These are phyloP conservation scores for Adansonia grandidieri DNA, from an alignment of 441 rosid species.

Conservation along the genomic window DNA sequence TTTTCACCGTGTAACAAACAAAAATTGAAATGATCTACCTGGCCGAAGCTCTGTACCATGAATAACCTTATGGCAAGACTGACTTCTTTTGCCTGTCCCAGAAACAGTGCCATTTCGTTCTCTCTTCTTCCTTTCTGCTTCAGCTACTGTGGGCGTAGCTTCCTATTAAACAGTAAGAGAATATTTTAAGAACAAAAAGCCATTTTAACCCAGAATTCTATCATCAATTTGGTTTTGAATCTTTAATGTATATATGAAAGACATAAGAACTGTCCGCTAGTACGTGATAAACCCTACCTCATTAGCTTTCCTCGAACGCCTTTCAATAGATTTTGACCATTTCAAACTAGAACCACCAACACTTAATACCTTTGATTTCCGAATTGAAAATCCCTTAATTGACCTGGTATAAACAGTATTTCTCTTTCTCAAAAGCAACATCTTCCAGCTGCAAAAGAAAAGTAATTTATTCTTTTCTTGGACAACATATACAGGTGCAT, in stretches of 20 bases:
- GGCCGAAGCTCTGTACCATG: conserved; percentile 31
- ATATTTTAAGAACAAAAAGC: conserved; percentile 26
- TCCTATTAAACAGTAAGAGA: conserved; percentile 55
- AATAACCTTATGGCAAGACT: conserved; percentile 54
- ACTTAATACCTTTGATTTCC: conserved; percentile 87
- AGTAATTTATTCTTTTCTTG: conserved; percentile 26
- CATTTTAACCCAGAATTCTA: conserved; percentile 21
- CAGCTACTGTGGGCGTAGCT: conserved; percentile 93
- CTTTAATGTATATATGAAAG: background rate
- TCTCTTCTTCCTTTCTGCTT: conserved; percentile 67
- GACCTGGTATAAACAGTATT: conserved; percentile 86
- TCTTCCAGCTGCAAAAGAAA: conserved; percentile 57
- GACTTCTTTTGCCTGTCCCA: conserved; percentile 49
- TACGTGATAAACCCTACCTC: conserved; percentile 60
- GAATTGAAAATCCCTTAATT: conserved; percentile 81
- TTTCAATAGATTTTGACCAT: conserved; percentile 96
- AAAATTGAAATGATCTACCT: conserved; percentile 37
- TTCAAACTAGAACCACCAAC: conserved; percentile 89
- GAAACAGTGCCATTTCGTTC: conserved; percentile 51
- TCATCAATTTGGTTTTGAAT: conserved; percentile 22
- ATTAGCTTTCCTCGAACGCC: conserved; percentile 76
- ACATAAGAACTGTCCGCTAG: background rate
- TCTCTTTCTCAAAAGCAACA: conserved; percentile 72
- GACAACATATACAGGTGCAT: conserved; percentile 25
- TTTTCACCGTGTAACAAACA: conserved; percentile 21